Evolutionary conservation across 2,329 filamentous ascomycete species (phyloP), one percentile per base, ranked within the genome.

Genomic region (Macrophomina pseudophaseolina): DNA sequence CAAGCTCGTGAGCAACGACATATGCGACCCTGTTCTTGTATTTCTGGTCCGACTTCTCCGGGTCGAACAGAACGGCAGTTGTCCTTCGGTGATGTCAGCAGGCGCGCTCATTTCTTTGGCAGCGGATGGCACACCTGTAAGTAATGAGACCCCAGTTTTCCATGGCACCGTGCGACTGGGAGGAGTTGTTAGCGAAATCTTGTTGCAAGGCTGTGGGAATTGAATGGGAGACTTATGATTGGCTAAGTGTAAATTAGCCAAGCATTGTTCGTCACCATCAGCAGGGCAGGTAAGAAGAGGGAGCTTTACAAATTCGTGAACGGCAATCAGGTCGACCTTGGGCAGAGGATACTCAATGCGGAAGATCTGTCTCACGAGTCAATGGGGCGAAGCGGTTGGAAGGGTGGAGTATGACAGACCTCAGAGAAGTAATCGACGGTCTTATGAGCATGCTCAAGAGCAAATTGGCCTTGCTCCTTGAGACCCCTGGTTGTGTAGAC

Each of bases 121-220:
- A 5, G 18, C 9, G 40, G 5, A 30, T 28, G 11, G 9, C 67
- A 69, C 70, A 79, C 78, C 93, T 88, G 82, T 98, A 99, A 38
- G 95, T 98, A 67, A 99, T 93, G 64, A 99, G 85, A 71, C 94
- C 94, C 94, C 94, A 97, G 78, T 96, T 96, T 83, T 97, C 94
- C 92, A 96, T 96, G 71, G 93, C 93, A 53, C 91, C 91, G 77
- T 86, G 84, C 74, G 84, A 86, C 85, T 86, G 81, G 70, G 72
- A 70, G 63, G 73, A 72, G 69, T 62, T 74, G 77, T 85, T 74
- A 86, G 83, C 71, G 6, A 16, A 12, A 2, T 14, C 18, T 23
- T 1, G 11, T n/a, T 18, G 5, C 30, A 12, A 62, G 16, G 42
- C 12, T 23, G 16, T 28, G 35, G 18, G 1, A 42, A 7, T 46